These are phyloP conservation scores for Panellus pusillus DNA, from an alignment of 768 basidiomycete genomes.

Conservation along the genomic window DNA sequence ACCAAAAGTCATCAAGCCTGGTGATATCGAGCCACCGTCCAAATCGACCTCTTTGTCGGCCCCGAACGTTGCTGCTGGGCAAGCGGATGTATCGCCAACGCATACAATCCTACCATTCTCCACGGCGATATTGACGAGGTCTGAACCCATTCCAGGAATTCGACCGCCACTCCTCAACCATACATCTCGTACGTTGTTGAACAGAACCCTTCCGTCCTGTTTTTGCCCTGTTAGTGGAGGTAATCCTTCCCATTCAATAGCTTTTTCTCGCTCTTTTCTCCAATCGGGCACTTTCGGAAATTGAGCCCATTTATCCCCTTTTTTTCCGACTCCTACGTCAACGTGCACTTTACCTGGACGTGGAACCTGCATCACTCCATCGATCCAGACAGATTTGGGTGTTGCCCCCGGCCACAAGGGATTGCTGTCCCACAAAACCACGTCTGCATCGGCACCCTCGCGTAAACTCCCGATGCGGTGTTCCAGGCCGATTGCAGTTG, in stretches of 20 bases:
- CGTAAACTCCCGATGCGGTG: constrained; percentile 70
- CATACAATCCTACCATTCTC: constrained; percentile 56
- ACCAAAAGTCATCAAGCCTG: constrained; percentile 69
- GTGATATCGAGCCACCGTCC: constrained; percentile 63
- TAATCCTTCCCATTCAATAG: constrained; percentile 66
- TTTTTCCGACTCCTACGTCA: constrained; percentile 44
- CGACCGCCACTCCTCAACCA: constrained; percentile 37
- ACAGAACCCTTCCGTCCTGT: constrained; percentile 43
- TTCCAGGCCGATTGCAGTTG: constrained; percentile 64
- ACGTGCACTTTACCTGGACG: constrained; percentile 37
- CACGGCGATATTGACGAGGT: constrained; percentile 39
- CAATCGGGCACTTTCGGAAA: constrained; percentile 61
- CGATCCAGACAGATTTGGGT: constrained; percentile 77
- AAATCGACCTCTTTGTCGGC: constrained; percentile 52
- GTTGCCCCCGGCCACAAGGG: constrained; percentile 76
- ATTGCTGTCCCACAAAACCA: constrained; percentile 79
- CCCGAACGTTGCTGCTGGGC: constrained; percentile 24
- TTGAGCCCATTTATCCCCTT: constrained; percentile 43
- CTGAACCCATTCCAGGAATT: constrained; percentile 26
- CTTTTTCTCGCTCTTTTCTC: constrained; percentile 58
- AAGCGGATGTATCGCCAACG: constrained; percentile 34
- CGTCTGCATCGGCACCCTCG: constrained; percentile 60
- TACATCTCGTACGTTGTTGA: constrained; percentile 65
- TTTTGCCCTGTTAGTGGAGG: constrained; percentile 55
- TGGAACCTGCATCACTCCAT: constrained; percentile 75